A percentile compares a stretch with the other conserved stretches of the same genome.
Evolutionary conservation across 495 filamentous ascomycete genomes (phyloP).

Genomic region (Xylaria longipes): DNA sequence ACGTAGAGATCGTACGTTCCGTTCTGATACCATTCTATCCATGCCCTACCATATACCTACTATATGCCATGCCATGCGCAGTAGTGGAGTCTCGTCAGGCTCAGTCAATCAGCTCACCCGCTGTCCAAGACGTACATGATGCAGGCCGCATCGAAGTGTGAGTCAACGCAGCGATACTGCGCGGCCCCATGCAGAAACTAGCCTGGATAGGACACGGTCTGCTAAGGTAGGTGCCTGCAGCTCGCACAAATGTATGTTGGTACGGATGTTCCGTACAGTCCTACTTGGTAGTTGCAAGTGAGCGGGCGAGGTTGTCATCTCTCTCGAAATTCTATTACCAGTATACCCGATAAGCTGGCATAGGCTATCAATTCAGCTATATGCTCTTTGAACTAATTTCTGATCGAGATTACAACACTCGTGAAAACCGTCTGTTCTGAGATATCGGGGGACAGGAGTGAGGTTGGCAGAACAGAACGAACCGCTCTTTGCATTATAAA

Average conservation of each 20-base stretch:
- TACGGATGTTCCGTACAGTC: not conserved
- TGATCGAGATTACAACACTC: not conserved
- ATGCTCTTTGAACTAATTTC: not conserved
- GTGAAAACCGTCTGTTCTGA: not conserved
- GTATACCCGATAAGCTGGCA: not conserved
- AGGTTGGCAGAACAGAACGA: not conserved
- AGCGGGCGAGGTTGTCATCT: not conserved
- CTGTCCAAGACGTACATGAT: conserved; percentile 21
- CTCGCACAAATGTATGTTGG: conserved; percentile 1
- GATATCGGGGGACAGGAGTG: not conserved
- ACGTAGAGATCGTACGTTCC: conserved; percentile 19
- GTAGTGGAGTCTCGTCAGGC: conserved; percentile 17
- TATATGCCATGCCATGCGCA: conserved; percentile 19
- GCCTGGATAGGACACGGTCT: conserved; percentile 1
- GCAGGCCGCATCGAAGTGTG: conserved; percentile 26
- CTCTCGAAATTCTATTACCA: not conserved
- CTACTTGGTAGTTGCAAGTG: not conserved
- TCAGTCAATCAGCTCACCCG: conserved; percentile 23
- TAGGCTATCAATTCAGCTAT: not conserved
- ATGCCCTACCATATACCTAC: conserved; percentile 1
- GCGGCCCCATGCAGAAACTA: conserved; percentile 24
- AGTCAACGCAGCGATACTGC: conserved; percentile 22
- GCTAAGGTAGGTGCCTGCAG: conserved; percentile 11
- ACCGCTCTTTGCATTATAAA: not conserved
- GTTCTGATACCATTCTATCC: conserved; percentile 11